Base-by-base conservation (phyloP, 2,329 filamentous ascomycete species). In the Metarhizium humberi region DNA sequence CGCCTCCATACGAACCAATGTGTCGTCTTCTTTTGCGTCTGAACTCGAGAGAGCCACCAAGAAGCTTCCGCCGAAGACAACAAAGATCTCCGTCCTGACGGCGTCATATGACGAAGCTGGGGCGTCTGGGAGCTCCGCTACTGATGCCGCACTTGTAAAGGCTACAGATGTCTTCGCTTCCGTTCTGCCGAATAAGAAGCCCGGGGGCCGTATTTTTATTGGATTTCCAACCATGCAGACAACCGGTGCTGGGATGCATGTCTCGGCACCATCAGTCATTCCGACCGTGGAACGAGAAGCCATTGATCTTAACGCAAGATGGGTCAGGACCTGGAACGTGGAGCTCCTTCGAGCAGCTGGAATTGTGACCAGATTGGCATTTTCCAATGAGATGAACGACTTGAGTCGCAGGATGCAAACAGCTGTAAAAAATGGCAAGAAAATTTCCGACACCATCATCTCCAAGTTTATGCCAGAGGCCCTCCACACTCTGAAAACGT, bases 181-280 rank as follows among this genome's bases (percentile, higher is more conserved):
- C 1, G 92, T 99, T 1, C 73, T 97, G 5, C 94, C 94, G 2
- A 90, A 82, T 56, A 95, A 91, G 69, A 88, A 89, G 62, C 81
- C 81, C 0, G 82, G 83, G 8, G 94, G 94, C 6, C 86, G 90
- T 53, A 88, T 99, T 54, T 99, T 97, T 65, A 99, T 99, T 65
- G 94, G 94, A 0, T 99, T 99, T 66, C 92, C 94, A 3, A 99
- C 94, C 1, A 92, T 92, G 62, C 94, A 99, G 73, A 99, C 94
- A 0, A 99, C 95, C 0, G 94, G 92, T 54, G 85, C 92, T 32
- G 88, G 92, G 16, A 88, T 95, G 67, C 94, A 99, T 69, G 88
- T 99, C 34, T 97, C 92, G 13, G 94, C 94, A 0, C 94, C 92
- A 1, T 96, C 92, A 0, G 86, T 99, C 14, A 99, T 99, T 56